Base-by-base conservation (phyloP, 176 grass and related monocot species). In the Aegilops tauschii region DNA sequence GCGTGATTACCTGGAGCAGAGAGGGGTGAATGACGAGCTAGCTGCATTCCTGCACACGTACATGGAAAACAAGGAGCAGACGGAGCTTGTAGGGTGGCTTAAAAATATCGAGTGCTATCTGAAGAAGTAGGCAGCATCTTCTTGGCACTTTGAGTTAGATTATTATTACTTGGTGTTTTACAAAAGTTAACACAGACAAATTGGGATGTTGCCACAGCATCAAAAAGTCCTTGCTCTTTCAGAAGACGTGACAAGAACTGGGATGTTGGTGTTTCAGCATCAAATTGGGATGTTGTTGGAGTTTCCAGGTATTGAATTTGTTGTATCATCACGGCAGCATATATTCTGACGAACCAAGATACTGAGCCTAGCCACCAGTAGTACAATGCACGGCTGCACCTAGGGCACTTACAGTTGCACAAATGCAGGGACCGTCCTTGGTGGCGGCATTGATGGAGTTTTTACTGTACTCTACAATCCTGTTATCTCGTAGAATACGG, bases 1-100 rank as follows among this genome's bases (percentile, higher is more conserved):
- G 32, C 79, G 47, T 25, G 86, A 42, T 10, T 42, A 42, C 40
- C 0, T 42, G 9, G 40, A 42, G 76, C 59, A 88, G 73, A 92
- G 92, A 85, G 93, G 94, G 31, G 85, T 96, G 9, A 88, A 94
- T 49, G 93, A 98, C 83, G 92, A 93, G 31, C 90, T 98, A 37
- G 93, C 92, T 4, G 80, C 54, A 45, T 98, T 90, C 79, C 75
- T 98, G 70, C 90, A 98, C 42, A 69, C 59, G 0, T 96, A 92
- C 59, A 87, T 91, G 88, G 88, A 83, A 79, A 94, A 86, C 65
- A 96, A 98, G 86, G 88, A 94, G 69, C 89, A 72, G 72, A 78
- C 76, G 65, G 96, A 98, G 82, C 88, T 92, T 13, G 77, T 87
- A 35, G 87, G 90, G 64, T 98, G 93, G 93, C 66, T 98, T 37